Conservation (phyloP, 148 eudicot genomes). For the Bassia scoparia region DNA sequence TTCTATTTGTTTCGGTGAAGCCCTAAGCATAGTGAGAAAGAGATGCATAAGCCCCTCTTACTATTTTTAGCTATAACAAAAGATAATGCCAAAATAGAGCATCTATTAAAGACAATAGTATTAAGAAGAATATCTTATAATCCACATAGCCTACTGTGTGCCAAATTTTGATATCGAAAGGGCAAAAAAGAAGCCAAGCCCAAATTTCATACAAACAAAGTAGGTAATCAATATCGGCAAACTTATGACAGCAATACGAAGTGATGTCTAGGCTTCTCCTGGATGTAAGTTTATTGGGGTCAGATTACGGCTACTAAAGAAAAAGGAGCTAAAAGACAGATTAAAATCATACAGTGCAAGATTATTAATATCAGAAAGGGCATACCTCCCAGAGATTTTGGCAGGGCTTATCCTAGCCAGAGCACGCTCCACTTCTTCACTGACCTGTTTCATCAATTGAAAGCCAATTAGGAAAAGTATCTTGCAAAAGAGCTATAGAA, state of each 20-base stretch:
- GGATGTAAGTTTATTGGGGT: not conserved
- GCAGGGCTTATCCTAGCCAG: conserved; percentile 67
- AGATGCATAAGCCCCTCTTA: not conserved
- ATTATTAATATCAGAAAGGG: conserved; percentile 1
- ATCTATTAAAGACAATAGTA: not conserved
- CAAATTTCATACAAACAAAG: conserved; percentile 4
- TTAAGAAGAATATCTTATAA: not conserved
- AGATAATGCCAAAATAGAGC: not conserved
- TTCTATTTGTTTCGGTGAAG: conserved; percentile 81
- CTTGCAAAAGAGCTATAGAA: conserved; percentile 1
- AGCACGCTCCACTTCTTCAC: conserved; percentile 98
- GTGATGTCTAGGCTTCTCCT: not conserved
- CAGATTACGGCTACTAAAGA: not conserved
- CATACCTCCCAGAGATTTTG: conserved; percentile 60
- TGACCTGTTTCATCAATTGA: conserved; percentile 51
- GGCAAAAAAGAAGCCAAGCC: not conserved
- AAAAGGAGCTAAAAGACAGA: not conserved
- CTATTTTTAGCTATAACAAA: not conserved
- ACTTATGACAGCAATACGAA: not conserved
- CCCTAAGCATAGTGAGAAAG: conserved; percentile 33
- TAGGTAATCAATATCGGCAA: not conserved
- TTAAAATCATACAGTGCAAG: not conserved
- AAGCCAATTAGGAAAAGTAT: not conserved
- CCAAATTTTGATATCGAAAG: not conserved
- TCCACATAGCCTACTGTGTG: no score